phyloP scores from a whole-genome alignment of 2,329 filamentous ascomycete genomes.

The Cercospora janseana region DNA sequence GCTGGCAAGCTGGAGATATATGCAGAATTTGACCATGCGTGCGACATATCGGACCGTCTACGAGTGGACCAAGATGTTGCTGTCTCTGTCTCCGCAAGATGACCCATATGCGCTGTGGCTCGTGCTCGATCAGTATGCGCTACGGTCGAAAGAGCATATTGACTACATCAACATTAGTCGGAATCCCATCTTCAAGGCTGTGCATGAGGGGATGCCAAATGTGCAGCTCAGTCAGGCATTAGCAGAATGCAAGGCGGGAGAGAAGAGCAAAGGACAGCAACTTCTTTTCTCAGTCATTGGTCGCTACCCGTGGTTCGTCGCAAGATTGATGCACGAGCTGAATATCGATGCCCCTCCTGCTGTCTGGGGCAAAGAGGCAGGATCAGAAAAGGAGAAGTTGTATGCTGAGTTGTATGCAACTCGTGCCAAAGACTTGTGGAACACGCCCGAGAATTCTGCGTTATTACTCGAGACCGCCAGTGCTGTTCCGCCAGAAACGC shows the following conservation, averaged over 20 bases:
- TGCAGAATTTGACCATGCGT: slow-evolving; percentile 79
- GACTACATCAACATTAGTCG: slow-evolving; percentile 71
- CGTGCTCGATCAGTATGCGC: slow-evolving; percentile 76
- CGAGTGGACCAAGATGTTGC: slow-evolving; percentile 86
- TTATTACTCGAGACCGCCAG: slow-evolving; percentile 70
- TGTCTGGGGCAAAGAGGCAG: slow-evolving; percentile 76
- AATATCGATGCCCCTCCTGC: slow-evolving; percentile 72
- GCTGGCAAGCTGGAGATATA: slow-evolving; percentile 85
- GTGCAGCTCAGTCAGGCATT: slow-evolving; percentile 73
- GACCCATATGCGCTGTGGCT: slow-evolving; percentile 84
- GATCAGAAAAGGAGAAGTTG: slow-evolving; percentile 64
- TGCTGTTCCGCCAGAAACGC: slow-evolving; percentile 45
- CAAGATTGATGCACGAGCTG: slow-evolving; percentile 74
- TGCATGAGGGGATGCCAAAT: slow-evolving; percentile 62
- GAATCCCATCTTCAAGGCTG: slow-evolving; percentile 48
- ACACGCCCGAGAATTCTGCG: slow-evolving; percentile 66
- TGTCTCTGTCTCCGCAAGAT: slow-evolving; percentile 66
- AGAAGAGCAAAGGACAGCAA: slow-evolving; percentile 63
- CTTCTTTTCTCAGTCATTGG: slow-evolving; percentile 67
- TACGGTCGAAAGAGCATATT: slow-evolving; percentile 74
- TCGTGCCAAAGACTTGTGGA: slow-evolving; percentile 81
- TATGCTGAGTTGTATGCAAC: slow-evolving; percentile 73
- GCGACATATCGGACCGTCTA: slow-evolving; percentile 92
- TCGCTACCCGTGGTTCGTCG: slow-evolving; percentile 80
- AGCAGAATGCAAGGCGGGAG: slow-evolving; percentile 69